Conservation (phyloP, 805 yeast species). For the Diddensiella santjacobensis region DNA sequence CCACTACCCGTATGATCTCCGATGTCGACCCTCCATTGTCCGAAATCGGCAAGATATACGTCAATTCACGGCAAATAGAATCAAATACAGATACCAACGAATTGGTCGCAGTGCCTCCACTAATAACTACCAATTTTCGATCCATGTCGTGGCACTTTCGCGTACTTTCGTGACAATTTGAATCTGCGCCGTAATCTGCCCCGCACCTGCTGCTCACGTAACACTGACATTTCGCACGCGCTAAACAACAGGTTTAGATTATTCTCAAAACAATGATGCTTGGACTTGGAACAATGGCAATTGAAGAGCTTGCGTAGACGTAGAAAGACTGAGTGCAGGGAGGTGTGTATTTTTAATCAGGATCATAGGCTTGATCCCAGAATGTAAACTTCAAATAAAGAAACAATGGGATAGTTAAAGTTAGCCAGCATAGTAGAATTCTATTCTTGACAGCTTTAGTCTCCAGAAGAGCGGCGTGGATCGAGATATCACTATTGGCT, state of each 20-base stretch:
- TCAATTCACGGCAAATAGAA: slow-evolving; percentile 40
- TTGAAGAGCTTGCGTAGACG: too few relatives aligned
- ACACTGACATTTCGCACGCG: too few relatives aligned
- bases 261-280: too few relatives aligned
- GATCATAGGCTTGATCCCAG: slow-evolving; percentile 7
- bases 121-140: slow-evolving; percentile 28
- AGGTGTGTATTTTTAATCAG: neutral
- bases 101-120: slow-evolving; percentile 65
- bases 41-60: slow-evolving; percentile 75
- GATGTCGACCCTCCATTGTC: slow-evolving; percentile 96
- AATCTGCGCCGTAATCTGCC: too few relatives aligned
- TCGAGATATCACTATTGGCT: slow-evolving; percentile 5
- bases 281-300: too few relatives aligned
- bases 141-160: too few relatives aligned
- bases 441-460: slow-evolving; percentile 12
- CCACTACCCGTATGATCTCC: slow-evolving; percentile 77
- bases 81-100: slow-evolving; percentile 60
- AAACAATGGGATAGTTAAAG: slow-evolving; percentile 13
- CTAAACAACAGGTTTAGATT: too few relatives aligned
- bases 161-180: too few relatives aligned
- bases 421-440: slow-evolving; percentile 12
- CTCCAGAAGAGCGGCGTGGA: slow-evolving; percentile 6
- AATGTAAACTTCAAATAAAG: slow-evolving; percentile 12
- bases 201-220: too few relatives aligned
- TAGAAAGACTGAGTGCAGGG: too few relatives aligned